Conservation (phyloP, 495 filamentous ascomycete genomes). For the Penicillium robsamsonii region DNA sequence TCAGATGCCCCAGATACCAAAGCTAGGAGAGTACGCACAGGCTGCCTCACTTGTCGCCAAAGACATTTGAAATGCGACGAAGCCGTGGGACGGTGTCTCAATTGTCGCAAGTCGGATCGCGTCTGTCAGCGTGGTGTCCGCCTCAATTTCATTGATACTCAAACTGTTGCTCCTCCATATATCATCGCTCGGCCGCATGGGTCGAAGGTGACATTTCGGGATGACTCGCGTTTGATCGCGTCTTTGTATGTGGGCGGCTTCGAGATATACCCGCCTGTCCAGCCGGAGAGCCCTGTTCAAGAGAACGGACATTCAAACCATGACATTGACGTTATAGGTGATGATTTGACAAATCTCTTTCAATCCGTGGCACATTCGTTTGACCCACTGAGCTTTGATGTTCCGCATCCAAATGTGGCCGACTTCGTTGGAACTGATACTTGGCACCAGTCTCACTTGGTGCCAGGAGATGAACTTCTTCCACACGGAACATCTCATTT, state of each 20-base stretch:
- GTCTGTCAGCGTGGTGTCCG: conserved; percentile 83
- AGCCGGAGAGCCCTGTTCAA: conserved; percentile 34
- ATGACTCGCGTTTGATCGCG: conserved; percentile 88
- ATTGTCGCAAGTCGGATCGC: conserved; percentile 85
- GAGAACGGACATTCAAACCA: conserved; percentile 37
- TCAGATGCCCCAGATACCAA: conserved; percentile 42
- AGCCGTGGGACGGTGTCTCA: conserved; percentile 71
- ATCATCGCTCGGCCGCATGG: conserved; percentile 59
- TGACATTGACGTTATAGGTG: conserved; percentile 33
- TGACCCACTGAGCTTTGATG: conserved; percentile 21
- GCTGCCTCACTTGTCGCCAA: conserved; percentile 75
- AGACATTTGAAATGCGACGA: conserved; percentile 85
- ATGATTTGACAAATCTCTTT: conserved; percentile 26
- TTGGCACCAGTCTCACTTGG: conserved; percentile 26
- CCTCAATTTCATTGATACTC: conserved; percentile 90
- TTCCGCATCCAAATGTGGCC: conserved; percentile 14
- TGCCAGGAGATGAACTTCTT: conserved; percentile 29
- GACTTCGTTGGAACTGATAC: conserved; percentile 22
- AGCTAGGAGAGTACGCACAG: conserved; percentile 69
- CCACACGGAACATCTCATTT: conserved; percentile 29
- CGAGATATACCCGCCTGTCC: conserved; percentile 64
- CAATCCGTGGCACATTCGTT: conserved; percentile 31
- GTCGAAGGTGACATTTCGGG: conserved; percentile 74
- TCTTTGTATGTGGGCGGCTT: conserved; percentile 86
- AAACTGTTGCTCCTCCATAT: conserved; percentile 65